A percentile compares a stretch with the other conserved stretches of the same genome.
These are phyloP conservation scores for Fusarium abutilonis DNA, from an alignment of 2,329 filamentous ascomycete species.

Conservation along the genomic window DNA sequence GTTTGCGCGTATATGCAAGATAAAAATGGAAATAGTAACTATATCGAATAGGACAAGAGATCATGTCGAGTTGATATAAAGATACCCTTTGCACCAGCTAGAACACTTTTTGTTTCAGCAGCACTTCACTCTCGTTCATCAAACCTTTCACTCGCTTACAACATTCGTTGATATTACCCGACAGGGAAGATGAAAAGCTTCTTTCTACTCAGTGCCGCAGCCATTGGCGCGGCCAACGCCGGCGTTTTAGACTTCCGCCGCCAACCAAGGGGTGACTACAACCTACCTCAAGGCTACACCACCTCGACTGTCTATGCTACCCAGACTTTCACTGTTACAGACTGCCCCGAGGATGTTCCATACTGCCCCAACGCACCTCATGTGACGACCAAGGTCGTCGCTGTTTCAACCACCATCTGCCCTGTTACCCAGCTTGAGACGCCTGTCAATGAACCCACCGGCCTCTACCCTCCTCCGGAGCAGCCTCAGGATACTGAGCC, in stretches of 20 bases:
- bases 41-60: background rate
- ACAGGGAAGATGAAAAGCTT: conserved; percentile 28
- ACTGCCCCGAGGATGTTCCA: background rate
- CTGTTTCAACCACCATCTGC: conserved; percentile 8
- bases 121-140: conserved; percentile 25
- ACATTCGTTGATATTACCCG: conserved; percentile 22
- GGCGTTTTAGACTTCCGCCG: conserved; percentile 19
- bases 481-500: conserved; percentile 8
- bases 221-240: conserved; percentile 28
- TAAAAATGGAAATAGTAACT: conserved; percentile 4
- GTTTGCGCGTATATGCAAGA: conserved; percentile 6
- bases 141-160: conserved; percentile 22
- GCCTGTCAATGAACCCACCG: background rate
- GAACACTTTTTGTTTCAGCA: conserved; percentile 10
- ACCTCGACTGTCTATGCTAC: background rate
- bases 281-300: conserved; percentile 1
- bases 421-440: background rate
- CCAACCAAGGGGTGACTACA: conserved; percentile 8
- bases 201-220: conserved; percentile 26
- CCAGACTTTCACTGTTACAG: background rate
- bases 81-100: conserved; percentile 14
- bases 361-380: conserved; percentile 2
- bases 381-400: background rate
- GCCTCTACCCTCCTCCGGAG: background rate
- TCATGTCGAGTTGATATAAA: conserved; percentile 15